Evolutionary conservation across 169 alveolate genomes (phyloP), one percentile per base, ranked within the genome.

Genomic region (Babesia gibsoni): DNA sequence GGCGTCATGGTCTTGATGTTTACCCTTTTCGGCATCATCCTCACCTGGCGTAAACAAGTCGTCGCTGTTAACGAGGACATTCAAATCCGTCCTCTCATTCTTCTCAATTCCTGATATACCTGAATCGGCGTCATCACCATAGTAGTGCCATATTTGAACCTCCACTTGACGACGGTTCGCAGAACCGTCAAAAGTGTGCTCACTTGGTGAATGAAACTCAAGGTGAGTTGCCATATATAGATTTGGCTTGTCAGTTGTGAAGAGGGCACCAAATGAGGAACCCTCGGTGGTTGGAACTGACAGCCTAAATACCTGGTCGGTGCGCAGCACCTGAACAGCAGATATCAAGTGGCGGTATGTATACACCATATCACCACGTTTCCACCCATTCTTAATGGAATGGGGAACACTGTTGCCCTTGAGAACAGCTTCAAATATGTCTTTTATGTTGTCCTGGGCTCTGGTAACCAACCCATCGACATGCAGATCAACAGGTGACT

Each of bases 141-240:
- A 83, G 35, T 77, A 86, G 42, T 89, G 95, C 93, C 92, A 91
- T 29, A 91, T 91, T 53, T 91, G 95, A 91, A 89, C 83, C 65
- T 91, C 95, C 37, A 91, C 74, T 35, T 91, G 91, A 35, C 95
- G 63, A 32, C 95, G 72, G 63, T 89, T 91, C 12, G 91, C 94
- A 35, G 91, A 83, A 6, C 94, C 93, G 23, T 91, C 92, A 75
- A 91, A 91, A 36, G 95, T 91, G 61, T 91, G 94, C 57, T 91
- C 95, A 32, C 94, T 89, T 3, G 95, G 95, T 4, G 92, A 84
- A 58, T 91, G 95, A 27, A 91, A 91, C 67, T 86, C 70, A 35
- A 91, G 86, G 63, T 89, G 91, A 10, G 89, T 79, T 16, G 95
- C 94, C 36, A 69, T 54, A 57, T 83, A 89, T 79, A 89, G 67